Percentiles rank a stretch among this genome's conserved stretches.
phyloP scores from a whole-genome alignment of 2,329 filamentous ascomycete genomes.

The Colletotrichum sp. region DNA sequence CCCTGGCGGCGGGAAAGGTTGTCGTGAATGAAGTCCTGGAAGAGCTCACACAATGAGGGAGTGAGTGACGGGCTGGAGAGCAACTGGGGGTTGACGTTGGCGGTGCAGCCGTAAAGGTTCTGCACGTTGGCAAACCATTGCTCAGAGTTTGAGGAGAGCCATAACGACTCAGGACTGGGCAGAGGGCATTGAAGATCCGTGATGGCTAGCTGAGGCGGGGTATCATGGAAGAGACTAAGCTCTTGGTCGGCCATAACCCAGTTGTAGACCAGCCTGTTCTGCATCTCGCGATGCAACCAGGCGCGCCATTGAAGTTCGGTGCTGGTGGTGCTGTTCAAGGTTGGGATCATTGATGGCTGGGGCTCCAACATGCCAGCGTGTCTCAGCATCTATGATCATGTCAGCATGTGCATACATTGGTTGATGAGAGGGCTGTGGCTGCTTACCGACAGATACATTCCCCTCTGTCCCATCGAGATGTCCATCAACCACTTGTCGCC shows the following conservation, averaged over 20 bases:
- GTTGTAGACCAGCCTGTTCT: constrained; percentile 74
- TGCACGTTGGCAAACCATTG: constrained; percentile 67
- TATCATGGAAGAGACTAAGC: constrained; percentile 70
- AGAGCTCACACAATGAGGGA: constrained; percentile 67
- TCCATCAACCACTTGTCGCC: constrained; percentile 82
- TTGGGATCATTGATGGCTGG: constrained; percentile 48
- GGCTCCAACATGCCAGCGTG: constrained; percentile 71
- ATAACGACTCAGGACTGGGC: constrained; percentile 65
- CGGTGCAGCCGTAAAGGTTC: constrained; percentile 58
- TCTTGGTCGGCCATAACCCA: constrained; percentile 80
- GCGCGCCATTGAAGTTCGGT: constrained; percentile 62
- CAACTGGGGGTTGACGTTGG: constrained; percentile 55
- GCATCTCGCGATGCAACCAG: constrained; percentile 70
- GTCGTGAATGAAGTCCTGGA: constrained; percentile 71
- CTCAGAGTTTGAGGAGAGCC: constrained; percentile 62
- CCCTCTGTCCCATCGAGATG: constrained; percentile 75
- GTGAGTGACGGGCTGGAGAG: constrained; percentile 56
- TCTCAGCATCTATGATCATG: constrained; percentile 61
- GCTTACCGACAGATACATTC: constrained; percentile 71
- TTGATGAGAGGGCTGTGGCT: background rate
- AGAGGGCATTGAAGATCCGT: constrained; percentile 70
- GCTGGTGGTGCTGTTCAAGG: constrained; percentile 45
- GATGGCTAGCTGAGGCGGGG: constrained; percentile 65
- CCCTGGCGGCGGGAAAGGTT: constrained; percentile 57
- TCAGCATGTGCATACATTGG: background rate